Base-by-base conservation (phyloP, 345 rosid genomes). In the Salix koriyanagi region DNA sequence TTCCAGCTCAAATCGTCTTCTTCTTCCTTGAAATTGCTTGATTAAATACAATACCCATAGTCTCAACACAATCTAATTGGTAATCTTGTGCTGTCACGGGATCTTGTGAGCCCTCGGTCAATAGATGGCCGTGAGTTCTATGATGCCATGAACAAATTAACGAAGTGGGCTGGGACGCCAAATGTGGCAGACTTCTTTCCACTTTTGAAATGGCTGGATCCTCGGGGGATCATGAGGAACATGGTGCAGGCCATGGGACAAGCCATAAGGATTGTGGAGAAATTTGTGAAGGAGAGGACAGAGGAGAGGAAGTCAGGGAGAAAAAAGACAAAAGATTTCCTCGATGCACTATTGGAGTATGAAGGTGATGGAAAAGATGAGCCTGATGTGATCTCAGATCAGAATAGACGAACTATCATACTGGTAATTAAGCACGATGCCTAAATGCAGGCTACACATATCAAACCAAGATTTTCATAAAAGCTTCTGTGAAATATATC, bases 191-290 rank as follows among this genome's bases (percentile, higher is more conserved):
- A 79, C 12, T 75, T 72, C 7, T 15, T 75, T 0, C 84, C 80
- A 5, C 65, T 56, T 26, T 65, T 84, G 60, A 64, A 25, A 67
- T 34, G 46, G 65, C 58, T 72, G 21, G 84, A 84, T 76, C 86
- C 74, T 19, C 86, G 78, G 28, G 79, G 82, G 26, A 28, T 84
- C 34, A 81, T 56, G 70, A 79, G 61, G 69, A 44, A 71, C 61
- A 76, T 73, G 86, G 71, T 37, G 42, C 21, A 34, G 41, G 80
- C 72, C 48, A 1, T 77, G 25, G 81, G 77, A 61, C 23, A 37
- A 16, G 42, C 72, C 10, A 36, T 83, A 7, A 44, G 41, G 25
- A 68, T 83, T 2, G 76, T 74, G n/a, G 32, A 76, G 5, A 50
- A 65, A 26, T 79, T 76, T 19, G 58, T 79, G 39, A 69, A n/a